phyloP scores from a whole-genome alignment of 306 rosid genomes.

The Prunus salicina region DNA sequence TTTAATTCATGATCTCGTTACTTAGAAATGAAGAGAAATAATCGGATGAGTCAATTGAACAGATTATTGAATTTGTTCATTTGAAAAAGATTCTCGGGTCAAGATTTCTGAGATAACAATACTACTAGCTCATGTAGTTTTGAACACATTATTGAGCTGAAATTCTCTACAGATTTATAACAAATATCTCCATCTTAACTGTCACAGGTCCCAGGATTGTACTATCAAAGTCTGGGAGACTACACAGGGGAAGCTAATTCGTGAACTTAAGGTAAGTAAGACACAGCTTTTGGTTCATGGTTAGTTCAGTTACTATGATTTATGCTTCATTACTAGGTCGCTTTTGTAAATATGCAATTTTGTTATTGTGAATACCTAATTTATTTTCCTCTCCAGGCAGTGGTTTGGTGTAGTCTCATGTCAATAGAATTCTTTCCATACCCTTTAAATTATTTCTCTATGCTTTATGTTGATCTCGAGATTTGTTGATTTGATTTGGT shows the following conservation, averaged over 20 bases:
- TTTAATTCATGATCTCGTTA: not conserved
- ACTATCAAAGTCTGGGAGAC: conserved; percentile 96
- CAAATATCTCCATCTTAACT: conserved; percentile 20
- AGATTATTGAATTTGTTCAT: not conserved
- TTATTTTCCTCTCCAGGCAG: not conserved
- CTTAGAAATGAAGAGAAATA: not conserved
- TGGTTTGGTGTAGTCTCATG: not conserved
- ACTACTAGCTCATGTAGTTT: not conserved
- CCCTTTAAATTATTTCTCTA: not conserved
- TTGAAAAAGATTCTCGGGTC: not conserved
- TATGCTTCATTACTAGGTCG: not conserved
- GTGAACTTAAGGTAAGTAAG: conserved; percentile 66
- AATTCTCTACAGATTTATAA: conserved; percentile 8
- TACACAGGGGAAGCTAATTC: conserved; percentile 83
- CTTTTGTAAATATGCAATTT: not conserved
- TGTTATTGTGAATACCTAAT: not conserved
- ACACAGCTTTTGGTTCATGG: not conserved
- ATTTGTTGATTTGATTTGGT: not conserved
- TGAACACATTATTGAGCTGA: not conserved
- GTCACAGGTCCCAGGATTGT: conserved; percentile 82
- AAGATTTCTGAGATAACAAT: not conserved
- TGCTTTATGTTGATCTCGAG: not conserved
- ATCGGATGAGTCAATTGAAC: not conserved
- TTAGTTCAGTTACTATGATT: not conserved
- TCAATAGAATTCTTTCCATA: not conserved